phyloP scores from a whole-genome alignment of 495 filamentous ascomycete genomes.

The Aspergillus haitiensis region DNA sequence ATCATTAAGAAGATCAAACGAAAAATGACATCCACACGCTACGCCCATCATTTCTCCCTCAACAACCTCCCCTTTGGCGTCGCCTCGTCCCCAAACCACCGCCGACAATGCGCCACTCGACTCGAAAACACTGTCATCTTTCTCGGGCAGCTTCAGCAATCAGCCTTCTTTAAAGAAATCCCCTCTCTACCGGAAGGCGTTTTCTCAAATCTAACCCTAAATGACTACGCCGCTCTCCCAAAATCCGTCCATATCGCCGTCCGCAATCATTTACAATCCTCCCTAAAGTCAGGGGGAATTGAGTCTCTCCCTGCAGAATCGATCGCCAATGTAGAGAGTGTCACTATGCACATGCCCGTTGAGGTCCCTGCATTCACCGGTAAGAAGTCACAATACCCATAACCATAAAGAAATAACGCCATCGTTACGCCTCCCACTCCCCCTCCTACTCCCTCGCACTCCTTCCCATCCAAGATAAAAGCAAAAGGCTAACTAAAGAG shows the following conservation, averaged over 20 bases:
- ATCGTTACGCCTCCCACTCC: not conserved
- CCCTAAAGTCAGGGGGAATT: conserved; percentile 50
- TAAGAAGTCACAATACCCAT: conserved; percentile 29
- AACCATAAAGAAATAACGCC: not conserved
- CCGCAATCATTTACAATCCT: conserved; percentile 39
- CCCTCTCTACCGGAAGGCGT: conserved; percentile 20
- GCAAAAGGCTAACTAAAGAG: not conserved
- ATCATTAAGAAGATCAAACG: not conserved
- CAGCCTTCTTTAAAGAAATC: conserved; percentile 24
- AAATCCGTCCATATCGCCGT: conserved; percentile 62
- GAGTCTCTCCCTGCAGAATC: conserved; percentile 49
- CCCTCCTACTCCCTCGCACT: not conserved
- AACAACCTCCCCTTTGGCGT: conserved; percentile 86
- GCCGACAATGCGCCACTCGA: conserved; percentile 41
- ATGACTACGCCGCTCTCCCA: conserved; percentile 71
- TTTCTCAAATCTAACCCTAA: conserved; percentile 58
- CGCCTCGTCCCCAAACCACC: conserved; percentile 57
- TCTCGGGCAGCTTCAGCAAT: conserved; percentile 55
- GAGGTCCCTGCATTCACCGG: conserved; percentile 69
- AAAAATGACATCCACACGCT: conserved; percentile 30
- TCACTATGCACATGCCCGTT: conserved; percentile 74
- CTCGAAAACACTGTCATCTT: conserved; percentile 34
- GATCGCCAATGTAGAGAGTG: conserved; percentile 52
- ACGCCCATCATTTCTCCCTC: conserved; percentile 48
- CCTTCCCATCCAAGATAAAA: not conserved